Conservation (phyloP, 169 alveolate genomes). For the Fabrea salina region DNA sequence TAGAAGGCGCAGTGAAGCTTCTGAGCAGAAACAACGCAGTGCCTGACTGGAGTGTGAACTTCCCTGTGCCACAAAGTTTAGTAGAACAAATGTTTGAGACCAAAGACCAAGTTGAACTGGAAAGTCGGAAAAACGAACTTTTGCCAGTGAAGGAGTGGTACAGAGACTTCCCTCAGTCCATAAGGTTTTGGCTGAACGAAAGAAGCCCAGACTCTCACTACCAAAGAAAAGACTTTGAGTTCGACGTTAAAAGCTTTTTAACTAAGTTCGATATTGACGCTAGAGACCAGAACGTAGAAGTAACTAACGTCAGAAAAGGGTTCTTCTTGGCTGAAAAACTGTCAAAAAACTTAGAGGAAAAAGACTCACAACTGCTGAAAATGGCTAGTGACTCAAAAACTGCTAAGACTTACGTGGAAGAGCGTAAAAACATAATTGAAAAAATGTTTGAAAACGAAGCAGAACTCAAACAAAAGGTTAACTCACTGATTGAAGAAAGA, state of each 20-base stretch:
- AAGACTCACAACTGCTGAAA: background rate
- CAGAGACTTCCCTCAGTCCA: background rate
- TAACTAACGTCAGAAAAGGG: background rate
- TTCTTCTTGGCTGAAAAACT: background rate
- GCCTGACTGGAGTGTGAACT: constrained; percentile 12
- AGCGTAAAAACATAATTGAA: background rate
- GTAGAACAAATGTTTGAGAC: background rate
- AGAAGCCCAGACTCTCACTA: background rate
- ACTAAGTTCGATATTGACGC: background rate
- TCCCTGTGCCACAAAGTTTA: background rate
- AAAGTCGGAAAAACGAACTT: background rate
- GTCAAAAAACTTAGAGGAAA: background rate
- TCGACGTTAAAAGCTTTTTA: background rate
- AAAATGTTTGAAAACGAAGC: background rate
- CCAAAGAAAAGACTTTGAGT: background rate
- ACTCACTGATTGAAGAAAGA: background rate
- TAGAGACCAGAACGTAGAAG: background rate
- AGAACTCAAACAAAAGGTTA: background rate
- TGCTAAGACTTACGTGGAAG: background rate
- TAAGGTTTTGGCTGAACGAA: background rate
- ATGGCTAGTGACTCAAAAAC: background rate
- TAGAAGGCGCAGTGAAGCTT: background rate
- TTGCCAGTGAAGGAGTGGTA: constrained; percentile 14
- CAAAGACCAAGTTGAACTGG: background rate
- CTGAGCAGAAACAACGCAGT: background rate